Evolutionary conservation across 345 rosid genomes (phyloP).

Genomic region (Capsella bursapastoris): DNA sequence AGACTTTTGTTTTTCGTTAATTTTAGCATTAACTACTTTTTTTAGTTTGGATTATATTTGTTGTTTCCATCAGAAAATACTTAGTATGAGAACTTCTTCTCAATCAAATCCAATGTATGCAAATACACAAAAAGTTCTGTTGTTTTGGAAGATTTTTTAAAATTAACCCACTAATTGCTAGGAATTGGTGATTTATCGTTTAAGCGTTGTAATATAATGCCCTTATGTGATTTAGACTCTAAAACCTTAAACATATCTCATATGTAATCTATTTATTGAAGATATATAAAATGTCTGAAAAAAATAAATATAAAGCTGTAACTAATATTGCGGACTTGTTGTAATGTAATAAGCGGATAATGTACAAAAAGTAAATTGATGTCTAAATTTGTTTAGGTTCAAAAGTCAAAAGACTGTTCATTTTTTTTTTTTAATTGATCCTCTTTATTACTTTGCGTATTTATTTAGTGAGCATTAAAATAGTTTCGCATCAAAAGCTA

Average conservation of each 20-base stretch:
- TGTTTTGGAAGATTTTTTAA: not conserved
- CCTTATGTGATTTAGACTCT: not conserved
- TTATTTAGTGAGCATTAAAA: not conserved
- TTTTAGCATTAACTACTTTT: not conserved
- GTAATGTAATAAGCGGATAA: not conserved
- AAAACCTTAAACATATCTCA: not conserved
- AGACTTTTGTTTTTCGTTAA: not conserved
- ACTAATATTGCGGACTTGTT: not conserved
- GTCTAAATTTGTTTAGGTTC: not conserved
- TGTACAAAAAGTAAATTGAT: not conserved
- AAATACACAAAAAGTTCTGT: not conserved
- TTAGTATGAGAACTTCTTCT: not conserved
- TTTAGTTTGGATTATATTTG: constrained; percentile 1
- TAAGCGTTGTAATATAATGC: not conserved
- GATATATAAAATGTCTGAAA: not conserved
- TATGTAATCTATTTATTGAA: not conserved
- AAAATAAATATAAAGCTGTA: not conserved
- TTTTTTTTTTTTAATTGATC: constrained; percentile 20
- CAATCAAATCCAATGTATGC: not conserved
- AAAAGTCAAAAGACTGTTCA: constrained; percentile 17
- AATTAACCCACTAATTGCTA: not conserved
- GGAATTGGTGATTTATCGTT: not conserved
- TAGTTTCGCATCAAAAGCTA: not conserved
- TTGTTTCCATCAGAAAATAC: not conserved
- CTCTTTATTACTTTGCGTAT: not conserved